Base-by-base conservation (phyloP, 2,329 filamentous ascomycete species). In the Fusarium udum region DNA sequence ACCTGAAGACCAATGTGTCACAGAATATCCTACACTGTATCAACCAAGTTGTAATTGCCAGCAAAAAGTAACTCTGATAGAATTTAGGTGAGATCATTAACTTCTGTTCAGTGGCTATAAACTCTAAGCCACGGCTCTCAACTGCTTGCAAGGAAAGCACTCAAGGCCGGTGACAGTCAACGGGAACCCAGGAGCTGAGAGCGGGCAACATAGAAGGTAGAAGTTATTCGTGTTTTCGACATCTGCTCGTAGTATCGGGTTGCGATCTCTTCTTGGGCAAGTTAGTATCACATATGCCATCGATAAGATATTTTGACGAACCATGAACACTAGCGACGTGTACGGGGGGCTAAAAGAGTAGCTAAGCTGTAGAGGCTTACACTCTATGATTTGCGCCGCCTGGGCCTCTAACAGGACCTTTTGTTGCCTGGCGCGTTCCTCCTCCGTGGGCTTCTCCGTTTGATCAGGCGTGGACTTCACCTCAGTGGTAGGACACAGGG, bases 371-470 rank as follows among this genome's bases (percentile, higher is more conserved):
- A n/a, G n/a, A n/a, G n/a, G n/a, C n/a, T n/a, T n/a, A n/a, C n/a
- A n/a, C n/a, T n/a, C n/a, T n/a, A n/a, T n/a, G n/a, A n/a, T n/a
- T 36, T 11, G 36, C 36, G 20, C 18, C 36, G 0, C 2, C 4
- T 20, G 6, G 16, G 5, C 5, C 13, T 42, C 10, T 13, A n/a
- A 3, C 37, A 22, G 7, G 20, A 40, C 3, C 2, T 42, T 20
- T 15, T 15, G 36, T 37, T 37, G 18, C 18, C 18, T 37, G 10
- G 18, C 11, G 20, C 9, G 20, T 39, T 22, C 37, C 37, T 8
- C 18, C 1, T 22, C 12, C 37, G 20, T 42, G 40, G 5, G 8
- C 5, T 10, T 43, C 40, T 24, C 2, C n/a, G 18, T 43, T 26
- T 24, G n/a, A 18, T 26, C 42, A 26, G n/a, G 15, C 42, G 15